Conservation (phyloP, 768 basidiomycete genomes). For the Leccinum pellstonianum region DNA sequence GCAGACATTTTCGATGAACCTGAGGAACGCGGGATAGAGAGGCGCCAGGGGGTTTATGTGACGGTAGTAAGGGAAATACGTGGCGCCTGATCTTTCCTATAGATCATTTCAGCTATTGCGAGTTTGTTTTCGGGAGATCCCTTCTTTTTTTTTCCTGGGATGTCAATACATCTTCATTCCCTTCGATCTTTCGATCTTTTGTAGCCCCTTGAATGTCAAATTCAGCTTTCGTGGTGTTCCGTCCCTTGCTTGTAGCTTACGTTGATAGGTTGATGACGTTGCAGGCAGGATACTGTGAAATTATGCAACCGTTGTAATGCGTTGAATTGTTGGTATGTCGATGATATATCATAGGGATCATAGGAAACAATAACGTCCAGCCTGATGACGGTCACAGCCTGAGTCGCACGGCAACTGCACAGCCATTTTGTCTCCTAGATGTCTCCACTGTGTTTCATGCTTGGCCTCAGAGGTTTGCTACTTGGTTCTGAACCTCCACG, state of each 20-base stretch:
- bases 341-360: background rate
- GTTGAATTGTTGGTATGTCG: background rate
- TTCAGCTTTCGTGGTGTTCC: background rate
- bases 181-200: slow-evolving; percentile 7
- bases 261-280: background rate
- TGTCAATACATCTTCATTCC: background rate
- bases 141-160: background rate
- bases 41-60: slow-evolving; percentile 40
- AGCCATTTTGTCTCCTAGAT: background rate
- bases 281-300: background rate
- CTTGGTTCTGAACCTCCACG: slow-evolving; percentile 14
- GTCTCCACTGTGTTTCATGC: slow-evolving; percentile 6
- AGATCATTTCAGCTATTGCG: background rate
- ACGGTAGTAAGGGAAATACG: slow-evolving; percentile 42
- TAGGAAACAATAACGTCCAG: background rate
- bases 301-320: background rate
- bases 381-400: background rate
- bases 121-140: background rate
- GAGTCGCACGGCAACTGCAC: slow-evolving; percentile 3
- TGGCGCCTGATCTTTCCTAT: background rate
- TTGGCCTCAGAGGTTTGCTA: slow-evolving; percentile 1
- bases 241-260: slow-evolving; percentile 16
- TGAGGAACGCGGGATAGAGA: background rate
- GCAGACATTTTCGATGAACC: background rate
- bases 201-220: slow-evolving; percentile 20